Evolutionary conservation across 768 basidiomycete species (phyloP).

Genomic region (Tubosaeta brunneosetosa): DNA sequence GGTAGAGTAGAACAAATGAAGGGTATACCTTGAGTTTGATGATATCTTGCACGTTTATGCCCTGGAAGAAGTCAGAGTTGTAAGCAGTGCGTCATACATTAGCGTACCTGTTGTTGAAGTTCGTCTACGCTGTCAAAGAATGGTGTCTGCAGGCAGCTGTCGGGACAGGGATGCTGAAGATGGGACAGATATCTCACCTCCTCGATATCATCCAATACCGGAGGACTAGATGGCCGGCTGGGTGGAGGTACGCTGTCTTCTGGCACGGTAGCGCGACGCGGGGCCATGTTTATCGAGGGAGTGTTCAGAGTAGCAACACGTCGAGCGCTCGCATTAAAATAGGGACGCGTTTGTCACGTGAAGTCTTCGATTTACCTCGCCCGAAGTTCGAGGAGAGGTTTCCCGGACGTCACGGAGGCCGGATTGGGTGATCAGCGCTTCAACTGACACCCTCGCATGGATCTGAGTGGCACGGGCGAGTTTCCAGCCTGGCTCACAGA

Average conservation of each 20-base stretch:
- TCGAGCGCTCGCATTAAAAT: slow-evolving; percentile 6
- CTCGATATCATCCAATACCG: slow-evolving; percentile 35
- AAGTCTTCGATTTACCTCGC: neutral
- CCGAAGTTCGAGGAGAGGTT: neutral
- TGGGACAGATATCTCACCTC: slow-evolving; percentile 28
- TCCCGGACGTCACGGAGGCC: neutral
- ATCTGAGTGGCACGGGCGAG: neutral
- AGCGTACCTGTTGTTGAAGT: slow-evolving; percentile 70
- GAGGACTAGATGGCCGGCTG: slow-evolving; percentile 25
- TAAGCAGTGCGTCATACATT: slow-evolving; percentile 5
- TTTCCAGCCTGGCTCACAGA: neutral
- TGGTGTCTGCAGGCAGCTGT: slow-evolving; percentile 36
- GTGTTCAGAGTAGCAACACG: neutral
- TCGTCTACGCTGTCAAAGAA: slow-evolving; percentile 82
- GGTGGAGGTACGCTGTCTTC: slow-evolving; percentile 26
- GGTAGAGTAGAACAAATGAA: slow-evolving; percentile 1
- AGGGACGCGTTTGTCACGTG: slow-evolving; percentile 21
- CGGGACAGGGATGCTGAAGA: neutral
- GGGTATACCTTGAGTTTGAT: slow-evolving; percentile 74
- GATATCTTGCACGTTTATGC: slow-evolving; percentile 95
- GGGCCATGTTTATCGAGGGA: slow-evolving; percentile 17
- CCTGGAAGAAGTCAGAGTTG: slow-evolving; percentile 41
- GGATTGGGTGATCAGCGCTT: neutral
- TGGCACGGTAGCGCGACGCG: slow-evolving; percentile 24
- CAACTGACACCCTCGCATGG: neutral